Conservation (phyloP, 1,284 basidiomycete species). For the Malassezia equina region DNA sequence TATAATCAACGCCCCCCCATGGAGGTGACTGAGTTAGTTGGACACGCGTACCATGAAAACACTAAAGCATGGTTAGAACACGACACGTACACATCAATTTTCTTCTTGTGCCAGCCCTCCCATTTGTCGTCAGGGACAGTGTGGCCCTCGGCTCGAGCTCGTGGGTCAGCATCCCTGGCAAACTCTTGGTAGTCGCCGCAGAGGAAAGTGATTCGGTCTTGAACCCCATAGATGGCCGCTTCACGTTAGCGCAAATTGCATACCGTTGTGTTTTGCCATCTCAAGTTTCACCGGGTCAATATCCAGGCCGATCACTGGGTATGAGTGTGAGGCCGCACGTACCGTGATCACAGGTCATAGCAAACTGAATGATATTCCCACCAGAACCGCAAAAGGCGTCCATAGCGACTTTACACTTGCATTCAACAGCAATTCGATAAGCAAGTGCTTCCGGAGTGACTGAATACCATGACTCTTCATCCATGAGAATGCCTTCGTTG, state of each 20-base stretch:
- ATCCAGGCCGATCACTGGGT: conserved; percentile 78
- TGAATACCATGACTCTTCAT: conserved; percentile 90
- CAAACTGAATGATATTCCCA: conserved; percentile 94
- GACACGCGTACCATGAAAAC: neutral
- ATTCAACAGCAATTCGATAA: conserved; percentile 78
- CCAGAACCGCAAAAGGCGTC: conserved; percentile 97
- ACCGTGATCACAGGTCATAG: conserved; percentile 72
- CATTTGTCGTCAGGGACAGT: conserved; percentile 25
- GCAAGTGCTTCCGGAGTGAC: conserved; percentile 90
- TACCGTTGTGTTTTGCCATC: conserved; percentile 71
- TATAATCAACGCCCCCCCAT: conserved; percentile 41
- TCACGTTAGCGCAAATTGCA: neutral
- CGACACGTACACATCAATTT: conserved; percentile 11
- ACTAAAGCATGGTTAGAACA: neutral
- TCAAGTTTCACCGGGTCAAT: conserved; percentile 69
- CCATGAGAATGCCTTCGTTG: conserved; percentile 50
- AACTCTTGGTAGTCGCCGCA: conserved; percentile 76
- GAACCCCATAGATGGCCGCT: conserved; percentile 74
- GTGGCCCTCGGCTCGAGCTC: conserved; percentile 20
- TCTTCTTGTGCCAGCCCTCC: conserved; percentile 18
- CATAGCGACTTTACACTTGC: conserved; percentile 55
- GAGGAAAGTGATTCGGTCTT: conserved; percentile 84
- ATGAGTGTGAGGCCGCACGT: neutral
- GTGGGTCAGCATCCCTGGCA: conserved; percentile 48
- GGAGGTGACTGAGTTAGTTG: conserved; percentile 26